Evolutionary conservation across 164 flowering plant species (phyloP).

Genomic region (Buxus sempervirens): DNA sequence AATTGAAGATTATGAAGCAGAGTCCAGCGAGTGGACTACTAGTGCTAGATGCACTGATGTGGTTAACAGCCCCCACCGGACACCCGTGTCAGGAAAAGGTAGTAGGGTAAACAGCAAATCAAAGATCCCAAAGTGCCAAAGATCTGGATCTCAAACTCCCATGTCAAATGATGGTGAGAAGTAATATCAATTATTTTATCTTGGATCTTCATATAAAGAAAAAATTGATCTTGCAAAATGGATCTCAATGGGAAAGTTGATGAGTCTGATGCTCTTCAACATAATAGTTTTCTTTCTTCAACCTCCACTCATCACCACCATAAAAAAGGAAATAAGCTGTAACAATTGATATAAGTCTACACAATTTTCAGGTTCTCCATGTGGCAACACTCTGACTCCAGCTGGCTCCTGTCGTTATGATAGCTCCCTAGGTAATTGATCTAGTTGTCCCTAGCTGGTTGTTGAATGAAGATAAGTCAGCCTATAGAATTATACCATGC

Average conservation of each 20-base stretch:
- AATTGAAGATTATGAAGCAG: conserved; percentile 2
- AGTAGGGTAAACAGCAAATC: conserved; percentile 41
- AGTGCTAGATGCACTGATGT: conserved; percentile 27
- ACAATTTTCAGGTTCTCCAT: conserved; percentile 55
- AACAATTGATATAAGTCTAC: background rate
- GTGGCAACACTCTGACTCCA: conserved; percentile 56
- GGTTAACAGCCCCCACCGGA: conserved; percentile 30
- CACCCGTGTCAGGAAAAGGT: conserved; percentile 46
- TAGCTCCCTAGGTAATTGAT: conserved; percentile 62
- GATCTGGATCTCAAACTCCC: conserved; percentile 48
- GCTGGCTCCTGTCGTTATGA: conserved; percentile 80
- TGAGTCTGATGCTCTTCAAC: background rate
- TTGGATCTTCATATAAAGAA: background rate
- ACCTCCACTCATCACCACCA: background rate
- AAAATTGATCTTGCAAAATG: background rate
- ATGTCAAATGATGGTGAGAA: conserved; percentile 44
- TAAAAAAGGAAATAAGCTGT: background rate
- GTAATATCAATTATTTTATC: no score
- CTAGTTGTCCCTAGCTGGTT: background rate
- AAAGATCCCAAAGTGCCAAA: conserved; percentile 38
- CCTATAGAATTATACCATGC: background rate
- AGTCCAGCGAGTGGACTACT: conserved; percentile 3
- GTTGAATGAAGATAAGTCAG: background rate
- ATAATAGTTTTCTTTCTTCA: background rate
- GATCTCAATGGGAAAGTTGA: background rate